Evolutionary conservation across 2,329 filamentous ascomycete genomes (phyloP).

Genomic region (Aspergillus awamori): DNA sequence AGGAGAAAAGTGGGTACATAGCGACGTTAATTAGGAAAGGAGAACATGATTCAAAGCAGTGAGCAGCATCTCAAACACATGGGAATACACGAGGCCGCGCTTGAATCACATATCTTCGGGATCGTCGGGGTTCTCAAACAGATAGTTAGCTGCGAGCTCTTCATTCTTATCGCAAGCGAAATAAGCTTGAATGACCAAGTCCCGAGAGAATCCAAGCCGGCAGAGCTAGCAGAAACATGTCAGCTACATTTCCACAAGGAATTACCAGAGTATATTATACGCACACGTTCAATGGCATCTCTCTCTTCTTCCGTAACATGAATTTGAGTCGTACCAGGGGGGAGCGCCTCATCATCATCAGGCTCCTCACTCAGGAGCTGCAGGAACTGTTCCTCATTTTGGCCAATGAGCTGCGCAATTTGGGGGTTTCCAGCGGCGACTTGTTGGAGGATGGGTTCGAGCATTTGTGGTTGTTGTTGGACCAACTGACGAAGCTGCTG

Average conservation of each 20-base stretch:
- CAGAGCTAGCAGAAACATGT: constrained; percentile 65
- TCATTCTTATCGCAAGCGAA: constrained; percentile 99
- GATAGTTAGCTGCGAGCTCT: constrained; percentile 94
- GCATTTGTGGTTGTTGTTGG: constrained; percentile 96
- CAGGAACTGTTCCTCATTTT: constrained; percentile 91
- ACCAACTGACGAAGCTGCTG: constrained; percentile 96
- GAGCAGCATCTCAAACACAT: constrained; percentile 11
- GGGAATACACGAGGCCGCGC: not conserved
- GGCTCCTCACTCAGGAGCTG: constrained; percentile 81
- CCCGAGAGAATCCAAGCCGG: constrained; percentile 87
- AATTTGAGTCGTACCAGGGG: constrained; percentile 86
- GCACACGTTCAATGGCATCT: constrained; percentile 92
- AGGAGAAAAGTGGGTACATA: constrained; percentile 15
- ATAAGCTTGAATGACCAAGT: constrained; percentile 95
- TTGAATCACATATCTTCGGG: constrained; percentile 50
- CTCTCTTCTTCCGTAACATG: constrained; percentile 93
- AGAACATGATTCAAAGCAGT: constrained; percentile 15
- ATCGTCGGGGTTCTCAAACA: constrained; percentile 96
- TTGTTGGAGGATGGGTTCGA: constrained; percentile 96
- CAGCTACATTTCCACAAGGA: constrained; percentile 14
- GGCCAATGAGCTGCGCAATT: constrained; percentile 86
- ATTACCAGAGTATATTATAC: constrained; percentile 34
- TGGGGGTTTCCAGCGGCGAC: constrained; percentile 94
- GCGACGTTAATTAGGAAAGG: constrained; percentile 22
- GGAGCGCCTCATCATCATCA: constrained; percentile 69